Base-by-base conservation (phyloP, 441 rosid genomes). In the Arabidopsis hybrid region DNA sequence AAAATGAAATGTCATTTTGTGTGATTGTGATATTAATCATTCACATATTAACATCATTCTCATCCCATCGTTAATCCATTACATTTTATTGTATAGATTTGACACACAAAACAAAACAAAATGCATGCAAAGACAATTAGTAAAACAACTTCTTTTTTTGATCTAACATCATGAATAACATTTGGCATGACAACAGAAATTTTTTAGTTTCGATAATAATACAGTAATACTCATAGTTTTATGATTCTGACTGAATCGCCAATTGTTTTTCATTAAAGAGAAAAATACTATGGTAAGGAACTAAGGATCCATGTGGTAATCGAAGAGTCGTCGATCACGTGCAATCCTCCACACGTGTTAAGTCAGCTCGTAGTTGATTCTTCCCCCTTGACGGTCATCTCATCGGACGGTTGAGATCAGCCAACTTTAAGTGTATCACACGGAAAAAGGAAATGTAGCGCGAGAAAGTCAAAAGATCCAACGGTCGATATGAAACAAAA, bases 321-420 rank as follows among this genome's bases (percentile, higher is more conserved):
- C 39, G 26, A 0, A 4, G 14, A 75, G 6, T 3, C 46, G 79
- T 45, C 16, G 1, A 34, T 61, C 74, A 53, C 86, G 86, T 83
- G 85, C 61, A 32, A 42, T 1, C 7, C 12, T 7, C 0, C n/a
- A 78, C 67, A 85, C 80, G 78, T 69, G 89, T 79, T 51, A 31
- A 4, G 6, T 13, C 34, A 45, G 58, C 71, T 53, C 43, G 26
- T 59, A 55, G 56, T 46, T 39, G 57, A 65, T 52, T 68, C 63
- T 40, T 45, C 39, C 6, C 36, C 0, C 5, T 14, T 6, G 29
- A 12, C 1, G 36, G 67, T 77, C 83, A 38, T 45, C 61, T 8
- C 10, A 83, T 84, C 88, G 42, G 18, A 83, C 85, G 89, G 79
- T 13, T 3, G 1, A 40, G 13, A 5, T 0, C 14, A 40, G 29